Base-by-base conservation (phyloP, 1,284 basidiomycete genomes). In the Ustilago nuda region DNA sequence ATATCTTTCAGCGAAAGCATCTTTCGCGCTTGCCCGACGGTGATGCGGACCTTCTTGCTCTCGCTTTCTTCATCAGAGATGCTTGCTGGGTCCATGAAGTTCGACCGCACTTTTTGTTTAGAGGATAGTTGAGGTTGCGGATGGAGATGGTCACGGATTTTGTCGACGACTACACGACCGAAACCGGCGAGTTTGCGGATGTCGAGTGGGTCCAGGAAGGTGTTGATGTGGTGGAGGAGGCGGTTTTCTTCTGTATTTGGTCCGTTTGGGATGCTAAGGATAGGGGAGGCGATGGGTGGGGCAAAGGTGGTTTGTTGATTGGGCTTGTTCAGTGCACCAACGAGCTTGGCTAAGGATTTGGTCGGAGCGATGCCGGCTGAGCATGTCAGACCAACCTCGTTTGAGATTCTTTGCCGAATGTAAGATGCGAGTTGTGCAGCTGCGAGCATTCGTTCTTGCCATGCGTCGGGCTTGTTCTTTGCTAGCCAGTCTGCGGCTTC, bases 281-380 rank as follows among this genome's bases (percentile, higher is more conserved):
- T 5, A 17, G 50, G 37, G 8, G 43, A 43, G 0, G 46, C 61
- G 8, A 67, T n/a, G n/a, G 64, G 61, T 7, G 70, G 78, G 2
- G 55, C 67, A 32, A 79, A 75, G 19, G 61, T 15, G 3, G 78
- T 87, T 72, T 87, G 87, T 27, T 85, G 80, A 41, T 82, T 81
- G 1, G 87, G 87, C 72, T 87, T 87, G 64, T 86, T 70, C 5
- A 79, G 56, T 11, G 75, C 70, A 4, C 81, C 84, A 9, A 85
- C 78, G 12, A 87, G 74, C 78, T 87, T 87, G 12, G 85, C 80
- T 8, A 87, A 59, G 17, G 81, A 72, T 66, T 87, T 87, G 70
- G 70, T 73, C 8, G 78, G 79, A 9, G 84, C 82, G 9, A 87
- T 77, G 0, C 86, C 87, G 0, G 84, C 86, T 2, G 85, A 86